Conservation (phyloP, 306 rosid species). For the Trifolium subterraneum region DNA sequence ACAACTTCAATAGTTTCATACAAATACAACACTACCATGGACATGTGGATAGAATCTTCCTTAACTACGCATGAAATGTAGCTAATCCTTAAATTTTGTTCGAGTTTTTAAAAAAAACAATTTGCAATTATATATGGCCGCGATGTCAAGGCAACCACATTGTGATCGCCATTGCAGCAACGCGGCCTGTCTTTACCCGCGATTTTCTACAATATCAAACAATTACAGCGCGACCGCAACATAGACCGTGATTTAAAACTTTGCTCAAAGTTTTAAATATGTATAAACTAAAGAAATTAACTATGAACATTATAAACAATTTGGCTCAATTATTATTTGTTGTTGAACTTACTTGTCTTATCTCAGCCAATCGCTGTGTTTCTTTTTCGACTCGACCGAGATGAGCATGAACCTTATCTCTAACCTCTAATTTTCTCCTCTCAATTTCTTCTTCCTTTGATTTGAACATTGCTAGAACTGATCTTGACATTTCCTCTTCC, state of each 20-base stretch:
- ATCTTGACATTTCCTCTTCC: constrained; percentile 85
- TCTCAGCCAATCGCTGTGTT: constrained; percentile 82
- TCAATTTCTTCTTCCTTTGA: constrained; percentile 96
- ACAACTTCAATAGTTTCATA: too few relatives aligned
- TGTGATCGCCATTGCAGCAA: neutral
- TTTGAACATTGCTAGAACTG: constrained; percentile 70
- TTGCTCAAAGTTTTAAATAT: neutral
- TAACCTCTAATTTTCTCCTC: constrained; percentile 82
- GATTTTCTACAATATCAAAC: neutral
- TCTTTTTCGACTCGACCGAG: constrained; percentile 76
- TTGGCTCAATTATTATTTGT: neutral
- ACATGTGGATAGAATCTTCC: neutral
- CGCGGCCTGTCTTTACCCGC: neutral
- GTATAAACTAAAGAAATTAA: neutral
- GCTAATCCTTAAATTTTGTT: neutral
- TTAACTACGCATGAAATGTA: neutral
- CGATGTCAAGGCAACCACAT: neutral
- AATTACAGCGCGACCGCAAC: neutral
- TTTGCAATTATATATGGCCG: neutral
- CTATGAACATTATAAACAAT: neutral
- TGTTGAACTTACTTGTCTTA: constrained; percentile 74
- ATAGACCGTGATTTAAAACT: neutral
- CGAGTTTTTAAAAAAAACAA: neutral
- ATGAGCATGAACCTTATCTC: constrained; percentile 77
- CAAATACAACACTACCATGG: neutral